Conservation (phyloP, 192 early-diverging fungal species). For the Coemansia sp. region DNA sequence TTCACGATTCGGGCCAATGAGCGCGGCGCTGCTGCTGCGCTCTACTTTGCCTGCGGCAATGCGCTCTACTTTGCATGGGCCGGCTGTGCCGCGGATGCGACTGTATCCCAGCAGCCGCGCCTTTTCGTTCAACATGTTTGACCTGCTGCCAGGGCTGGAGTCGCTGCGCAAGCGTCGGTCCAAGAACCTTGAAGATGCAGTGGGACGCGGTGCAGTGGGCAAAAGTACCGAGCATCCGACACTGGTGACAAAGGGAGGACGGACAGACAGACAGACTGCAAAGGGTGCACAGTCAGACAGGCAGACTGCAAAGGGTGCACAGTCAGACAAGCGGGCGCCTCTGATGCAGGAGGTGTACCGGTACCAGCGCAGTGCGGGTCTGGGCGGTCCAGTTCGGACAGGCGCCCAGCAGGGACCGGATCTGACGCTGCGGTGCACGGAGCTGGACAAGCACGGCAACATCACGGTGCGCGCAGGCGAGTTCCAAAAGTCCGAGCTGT, state of each 20-base stretch:
- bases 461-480: conserved; percentile 72
- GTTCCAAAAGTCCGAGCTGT: conserved; percentile 76
- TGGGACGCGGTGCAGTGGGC: conserved; percentile 25
- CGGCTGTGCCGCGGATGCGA: too few species aligned
- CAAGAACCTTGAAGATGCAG: conserved; percentile 33
- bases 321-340: conserved; percentile 2
- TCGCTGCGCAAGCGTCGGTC: conserved; percentile 32
- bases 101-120: too few species aligned
- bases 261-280: conserved; percentile 6
- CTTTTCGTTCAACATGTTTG: conserved; percentile 50
- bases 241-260: conserved; percentile 22
- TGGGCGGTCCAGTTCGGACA: neutral
- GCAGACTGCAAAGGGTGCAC: too few species aligned
- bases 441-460: conserved; percentile 67
- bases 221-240: conserved; percentile 24
- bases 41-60: too few species aligned
- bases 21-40: too few species aligned
- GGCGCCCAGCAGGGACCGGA: conserved; percentile 13
- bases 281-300: too few species aligned
- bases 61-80: too few species aligned
- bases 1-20: too few species aligned
- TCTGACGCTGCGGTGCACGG: conserved; percentile 58
- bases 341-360: conserved; percentile 34
- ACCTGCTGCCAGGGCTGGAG: conserved; percentile 47
- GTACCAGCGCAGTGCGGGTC: conserved; percentile 33